Evolutionary conservation across 1,139 yeast genomes (phyloP).

Genomic region (Chernovozyma aurita): DNA sequence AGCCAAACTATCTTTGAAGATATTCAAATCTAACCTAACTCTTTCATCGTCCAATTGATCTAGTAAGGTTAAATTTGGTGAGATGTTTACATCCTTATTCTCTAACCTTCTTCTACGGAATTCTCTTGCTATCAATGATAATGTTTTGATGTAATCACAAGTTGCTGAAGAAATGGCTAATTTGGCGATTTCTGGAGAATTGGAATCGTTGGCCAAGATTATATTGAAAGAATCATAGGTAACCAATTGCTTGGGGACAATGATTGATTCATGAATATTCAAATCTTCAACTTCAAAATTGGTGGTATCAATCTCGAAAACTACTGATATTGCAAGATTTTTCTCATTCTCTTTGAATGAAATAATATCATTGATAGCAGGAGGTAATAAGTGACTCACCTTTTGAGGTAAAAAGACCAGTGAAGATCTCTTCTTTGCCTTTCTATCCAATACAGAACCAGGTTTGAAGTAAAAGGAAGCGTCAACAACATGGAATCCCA

Average conservation of each 20-base stretch:
- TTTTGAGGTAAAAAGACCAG: constrained; percentile 90
- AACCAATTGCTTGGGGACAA: constrained; percentile 57
- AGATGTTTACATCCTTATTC: constrained; percentile 42
- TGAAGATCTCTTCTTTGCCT: constrained; percentile 85
- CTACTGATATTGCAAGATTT: constrained; percentile 71
- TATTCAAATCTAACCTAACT: constrained; percentile 65
- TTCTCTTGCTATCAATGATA: constrained; percentile 62
- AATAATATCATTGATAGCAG: constrained; percentile 51
- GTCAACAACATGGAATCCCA: constrained; percentile 81
- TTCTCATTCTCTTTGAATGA: constrained; percentile 61
- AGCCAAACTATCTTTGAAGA: constrained; percentile 61
- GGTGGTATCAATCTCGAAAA: constrained; percentile 74
- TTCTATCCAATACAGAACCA: constrained; percentile 78
- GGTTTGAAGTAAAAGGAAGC: constrained; percentile 65
- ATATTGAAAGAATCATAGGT: constrained; percentile 51
- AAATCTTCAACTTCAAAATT: constrained; percentile 73
- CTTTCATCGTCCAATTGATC: constrained; percentile 85
- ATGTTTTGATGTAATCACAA: constrained; percentile 61
- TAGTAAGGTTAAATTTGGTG: constrained; percentile 62
- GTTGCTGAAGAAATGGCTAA: constrained; percentile 50
- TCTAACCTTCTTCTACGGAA: constrained; percentile 70
- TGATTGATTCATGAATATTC: constrained; percentile 70
- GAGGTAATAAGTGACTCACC: constrained; percentile 65
- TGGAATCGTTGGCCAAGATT: constrained; percentile 33
- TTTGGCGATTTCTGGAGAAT: constrained; percentile 11